These are phyloP conservation scores for Stemphylium vesicarium DNA, from an alignment of 2,329 filamentous ascomycete species.

Conservation along the genomic window DNA sequence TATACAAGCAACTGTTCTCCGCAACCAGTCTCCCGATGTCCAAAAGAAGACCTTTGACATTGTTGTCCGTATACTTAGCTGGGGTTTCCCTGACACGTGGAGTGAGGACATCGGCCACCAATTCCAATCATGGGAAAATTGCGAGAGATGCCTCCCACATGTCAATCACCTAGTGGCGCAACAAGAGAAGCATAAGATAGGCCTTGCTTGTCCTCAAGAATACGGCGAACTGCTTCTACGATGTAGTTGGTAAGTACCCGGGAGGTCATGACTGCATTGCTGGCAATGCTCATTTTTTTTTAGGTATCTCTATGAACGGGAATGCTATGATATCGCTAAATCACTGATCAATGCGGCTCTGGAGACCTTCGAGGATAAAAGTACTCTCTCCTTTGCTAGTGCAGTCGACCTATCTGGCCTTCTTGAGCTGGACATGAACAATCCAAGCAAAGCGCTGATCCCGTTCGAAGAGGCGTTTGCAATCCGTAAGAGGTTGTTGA, in stretches of 20 bases:
- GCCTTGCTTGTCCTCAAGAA: not conserved
- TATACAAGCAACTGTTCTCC: not conserved
- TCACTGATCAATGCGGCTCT: not conserved
- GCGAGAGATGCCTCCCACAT: not conserved
- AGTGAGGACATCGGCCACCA: not conserved
- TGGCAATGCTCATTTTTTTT: not conserved
- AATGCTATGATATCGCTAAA: not conserved
- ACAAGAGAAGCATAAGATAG: not conserved
- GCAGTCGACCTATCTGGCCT: not conserved
- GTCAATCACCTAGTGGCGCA: not conserved
- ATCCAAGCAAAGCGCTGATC: not conserved
- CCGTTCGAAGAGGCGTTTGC: not conserved
- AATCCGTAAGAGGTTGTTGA: not conserved
- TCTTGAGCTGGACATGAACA: not conserved
- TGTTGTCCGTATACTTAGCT: not conserved
- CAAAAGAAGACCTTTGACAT: not conserved
- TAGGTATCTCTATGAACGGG: not conserved
- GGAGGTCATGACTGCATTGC: not conserved
- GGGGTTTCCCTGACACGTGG: not conserved
- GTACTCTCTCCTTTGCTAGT: not conserved
- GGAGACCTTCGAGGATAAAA: not conserved
- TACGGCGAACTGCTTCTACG: not conserved
- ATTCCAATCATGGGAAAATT: not conserved
- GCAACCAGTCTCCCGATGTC: not conserved
- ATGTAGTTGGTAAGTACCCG: not conserved